Evolutionary conservation across 805 yeast species (phyloP).

Genomic region (Henningerozyma blattae): DNA sequence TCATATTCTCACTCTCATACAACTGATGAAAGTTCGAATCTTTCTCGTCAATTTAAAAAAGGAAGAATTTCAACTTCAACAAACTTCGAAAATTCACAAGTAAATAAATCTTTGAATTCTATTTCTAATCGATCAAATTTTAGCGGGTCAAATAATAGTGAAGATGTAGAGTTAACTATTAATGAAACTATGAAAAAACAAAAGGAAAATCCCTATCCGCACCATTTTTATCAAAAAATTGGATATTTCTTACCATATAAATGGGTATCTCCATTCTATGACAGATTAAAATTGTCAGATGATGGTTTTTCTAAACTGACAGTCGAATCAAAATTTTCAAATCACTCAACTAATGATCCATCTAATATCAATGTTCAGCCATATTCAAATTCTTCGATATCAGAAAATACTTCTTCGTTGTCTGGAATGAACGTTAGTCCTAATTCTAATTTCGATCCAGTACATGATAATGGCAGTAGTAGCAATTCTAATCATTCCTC

Average conservation of each 20-base stretch:
- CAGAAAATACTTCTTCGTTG: not conserved
- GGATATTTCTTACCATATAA: slow-evolving; percentile 20
- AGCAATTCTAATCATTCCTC: slow-evolving; percentile 6
- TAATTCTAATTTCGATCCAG: slow-evolving; percentile 18
- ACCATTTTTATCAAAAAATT: slow-evolving; percentile 16
- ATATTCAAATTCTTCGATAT: not conserved
- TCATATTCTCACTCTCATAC: no score
- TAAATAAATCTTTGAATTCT: no score
- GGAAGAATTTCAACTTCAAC: no score
- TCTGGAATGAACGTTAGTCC: slow-evolving; percentile 8
- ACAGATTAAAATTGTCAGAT: slow-evolving; percentile 14
- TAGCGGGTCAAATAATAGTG: no score
- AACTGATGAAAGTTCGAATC: no score
- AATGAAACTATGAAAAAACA: not conserved
- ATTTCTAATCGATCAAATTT: no score
- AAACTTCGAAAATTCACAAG: no score
- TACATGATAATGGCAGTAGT: slow-evolving; percentile 4
- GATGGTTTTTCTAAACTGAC: slow-evolving; percentile 18
- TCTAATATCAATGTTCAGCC: not conserved
- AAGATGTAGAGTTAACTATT: no score
- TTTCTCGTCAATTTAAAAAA: no score
- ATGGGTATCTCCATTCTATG: slow-evolving; percentile 18
- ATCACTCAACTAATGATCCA: no score
- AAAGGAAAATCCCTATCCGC: not conserved
- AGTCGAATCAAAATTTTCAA: not conserved